Evolutionary conservation across 1,284 basidiomycete species (phyloP), one percentile per base, ranked within the genome.

Genomic region (Gymnopus androsaceus): DNA sequence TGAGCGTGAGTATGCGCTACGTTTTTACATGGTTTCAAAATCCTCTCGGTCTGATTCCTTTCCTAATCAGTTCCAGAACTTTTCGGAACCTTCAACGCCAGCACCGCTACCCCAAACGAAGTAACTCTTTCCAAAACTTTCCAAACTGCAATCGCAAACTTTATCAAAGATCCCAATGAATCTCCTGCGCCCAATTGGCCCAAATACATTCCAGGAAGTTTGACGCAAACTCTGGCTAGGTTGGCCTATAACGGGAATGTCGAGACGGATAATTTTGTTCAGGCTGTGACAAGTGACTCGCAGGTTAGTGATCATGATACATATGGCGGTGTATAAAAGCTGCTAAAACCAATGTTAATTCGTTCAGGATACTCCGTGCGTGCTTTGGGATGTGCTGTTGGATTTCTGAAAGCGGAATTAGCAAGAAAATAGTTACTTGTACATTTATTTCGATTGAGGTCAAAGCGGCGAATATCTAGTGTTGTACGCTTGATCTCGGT

Each of bases 171-270:
- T 34, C 61, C 63, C 8, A 30, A 53, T n/a, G 21, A 12, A 11
- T n/a, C 61, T n/a, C 63, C 63, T 27, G 63, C 60, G 14, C 44
- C 55, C 1, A 47, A 56, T 15, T 64, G 63, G 63, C 47, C 61
- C 2, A 55, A 46, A 23, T 63, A 61, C 31, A 30, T 30, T 12
- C 34, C 36, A 15, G 37, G 23, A 8, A 45, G 36, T n/a, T 30
- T 30, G 14, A 27, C 58, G 34, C 40, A 50, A 8, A 63, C 60
- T 0, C 11, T 63, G 11, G 61, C 61, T 7, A 60, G 55, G 40
- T 45, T 64, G 2, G 61, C 61, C 25, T 64, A 61, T 40, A 23
- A 49, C 6, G 58, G 57, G 3, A 63, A 64, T 27, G 61, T 64
- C 8, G 41, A 23, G 9, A 12, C 33, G 7, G 40, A 28, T n/a